These are phyloP conservation scores for Moesziomyces sp. DNA, from an alignment of 1,284 basidiomycete species.

Conservation along the genomic window DNA sequence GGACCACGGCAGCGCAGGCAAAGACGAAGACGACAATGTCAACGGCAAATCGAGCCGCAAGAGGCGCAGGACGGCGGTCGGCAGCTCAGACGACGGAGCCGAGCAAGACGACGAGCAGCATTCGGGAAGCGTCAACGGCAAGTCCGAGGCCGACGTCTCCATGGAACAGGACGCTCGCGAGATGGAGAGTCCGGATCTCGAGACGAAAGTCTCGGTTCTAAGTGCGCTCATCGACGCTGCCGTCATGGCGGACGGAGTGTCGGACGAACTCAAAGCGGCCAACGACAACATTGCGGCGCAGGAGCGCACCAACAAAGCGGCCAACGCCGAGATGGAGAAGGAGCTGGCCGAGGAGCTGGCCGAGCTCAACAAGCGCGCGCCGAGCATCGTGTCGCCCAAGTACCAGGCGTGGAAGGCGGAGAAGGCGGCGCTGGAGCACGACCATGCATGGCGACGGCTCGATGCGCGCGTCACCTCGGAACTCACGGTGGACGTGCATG, in stretches of 20 bases:
- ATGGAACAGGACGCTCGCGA: slow-evolving; percentile 13
- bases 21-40: slow-evolving; percentile 1
- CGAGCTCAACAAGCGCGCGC: slow-evolving; percentile 46
- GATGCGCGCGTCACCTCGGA: slow-evolving; percentile 25
- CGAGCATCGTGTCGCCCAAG: slow-evolving; percentile 40
- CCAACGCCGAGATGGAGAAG: slow-evolving; percentile 31
- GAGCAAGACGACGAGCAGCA: slow-evolving; percentile 1
- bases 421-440: slow-evolving; percentile 25
- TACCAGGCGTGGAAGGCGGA: slow-evolving; percentile 44
- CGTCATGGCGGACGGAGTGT: slow-evolving; percentile 34
- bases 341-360: slow-evolving; percentile 44
- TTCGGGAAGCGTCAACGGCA: not conserved
- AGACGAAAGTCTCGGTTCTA: slow-evolving; percentile 42
- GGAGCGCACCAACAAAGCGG: slow-evolving; percentile 21
- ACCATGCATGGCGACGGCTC: slow-evolving; percentile 35
- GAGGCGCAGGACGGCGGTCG: slow-evolving; percentile 19
- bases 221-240: slow-evolving; percentile 38
- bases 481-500: slow-evolving; percentile 37
- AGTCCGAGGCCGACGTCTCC: not conserved
- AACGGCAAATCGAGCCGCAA: slow-evolving; percentile 16
- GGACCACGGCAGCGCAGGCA: slow-evolving; percentile 22
- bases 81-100: slow-evolving; percentile 20
- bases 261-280: slow-evolving; percentile 44
- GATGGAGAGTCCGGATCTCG: slow-evolving; percentile 31
- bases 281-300: slow-evolving; percentile 21